Conservation (phyloP, 805 yeast species). For the Candida ipomoeae region DNA sequence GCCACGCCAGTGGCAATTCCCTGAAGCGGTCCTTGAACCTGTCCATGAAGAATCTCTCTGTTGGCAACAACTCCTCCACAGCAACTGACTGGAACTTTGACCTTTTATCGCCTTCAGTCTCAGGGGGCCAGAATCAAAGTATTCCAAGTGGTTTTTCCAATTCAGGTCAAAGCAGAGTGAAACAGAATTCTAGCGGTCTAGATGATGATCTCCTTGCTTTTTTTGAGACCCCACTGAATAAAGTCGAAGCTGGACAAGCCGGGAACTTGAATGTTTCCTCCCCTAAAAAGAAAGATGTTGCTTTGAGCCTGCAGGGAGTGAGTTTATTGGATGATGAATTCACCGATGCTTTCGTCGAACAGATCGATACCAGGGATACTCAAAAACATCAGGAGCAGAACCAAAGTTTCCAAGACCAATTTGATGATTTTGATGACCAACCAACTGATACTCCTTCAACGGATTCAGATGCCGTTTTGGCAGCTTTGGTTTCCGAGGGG, state of each 20-base stretch:
- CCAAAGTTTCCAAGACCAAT: background rate
- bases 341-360: slow-evolving; percentile 30
- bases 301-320: background rate
- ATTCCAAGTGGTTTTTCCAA: background rate
- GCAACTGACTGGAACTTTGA: slow-evolving; percentile 7
- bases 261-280: background rate
- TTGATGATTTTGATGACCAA: background rate
- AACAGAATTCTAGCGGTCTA: background rate
- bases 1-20: slow-evolving; percentile 22
- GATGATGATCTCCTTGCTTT: slow-evolving; percentile 2
- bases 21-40: slow-evolving; percentile 13
- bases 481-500: slow-evolving; percentile 77
- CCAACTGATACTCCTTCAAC: background rate
- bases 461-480: slow-evolving; percentile 48
- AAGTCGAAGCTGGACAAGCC: background rate
- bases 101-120: slow-evolving; percentile 8
- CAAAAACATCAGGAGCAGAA: background rate
- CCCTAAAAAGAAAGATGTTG: background rate
- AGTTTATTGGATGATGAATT: slow-evolving; percentile 40
- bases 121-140: background rate
- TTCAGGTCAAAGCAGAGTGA: no score
- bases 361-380: no score
- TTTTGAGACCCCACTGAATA: background rate
- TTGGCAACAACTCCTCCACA: slow-evolving; percentile 5
- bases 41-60: slow-evolving; percentile 14